Base-by-base conservation (phyloP, 1,139 yeast genomes). In the Nematodospora anomalae region DNA sequence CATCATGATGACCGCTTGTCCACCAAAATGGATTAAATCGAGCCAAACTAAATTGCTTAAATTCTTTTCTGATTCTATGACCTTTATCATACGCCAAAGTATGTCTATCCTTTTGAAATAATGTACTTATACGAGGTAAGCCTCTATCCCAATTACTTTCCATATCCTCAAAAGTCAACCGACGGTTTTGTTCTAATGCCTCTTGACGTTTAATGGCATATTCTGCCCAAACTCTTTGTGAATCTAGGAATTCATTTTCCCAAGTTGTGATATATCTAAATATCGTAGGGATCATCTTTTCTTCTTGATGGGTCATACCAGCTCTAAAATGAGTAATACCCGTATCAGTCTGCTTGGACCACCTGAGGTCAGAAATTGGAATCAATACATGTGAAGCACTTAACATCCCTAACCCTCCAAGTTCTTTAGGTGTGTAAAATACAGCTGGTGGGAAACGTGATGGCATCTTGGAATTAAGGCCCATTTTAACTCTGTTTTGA, bases 381-480 rank as follows among this genome's bases (percentile, higher is more conserved):
- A 94, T 92, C 47, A 92, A 69, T 35, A 92, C 87, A 58, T 94
- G 98, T 11, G 96, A 87, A 0, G 97, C 97, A 69, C 96, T 87
- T 16, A 94, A 68, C 98, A 94, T 94, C 13, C 98, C 98, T 31
- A 94, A 65, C 26, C 99, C 99, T 35, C 99, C 98, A 7, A 94
- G 65, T 57, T 94, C 99, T 51, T 89, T 92, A 0, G 98, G 98
- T 0, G 98, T 88, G 56, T 94, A 94, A 50, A 94, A 94, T 1
- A 94, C 98, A 2, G 97, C 97, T 0, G 98, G 99, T 3, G 99
- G 99, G 63, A 94, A 94, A 37, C 99, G 73, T 0, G 96, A 82
- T 0, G 99, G 99, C 99, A 94, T 94, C 61, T 94, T 94, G 6
- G 97, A 90, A 53, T 94, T 94, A 43, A 94, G 71, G 0, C 98